phyloP scores from a whole-genome alignment of 139 green algal species.

The Pedinophyceae sp. region DNA sequence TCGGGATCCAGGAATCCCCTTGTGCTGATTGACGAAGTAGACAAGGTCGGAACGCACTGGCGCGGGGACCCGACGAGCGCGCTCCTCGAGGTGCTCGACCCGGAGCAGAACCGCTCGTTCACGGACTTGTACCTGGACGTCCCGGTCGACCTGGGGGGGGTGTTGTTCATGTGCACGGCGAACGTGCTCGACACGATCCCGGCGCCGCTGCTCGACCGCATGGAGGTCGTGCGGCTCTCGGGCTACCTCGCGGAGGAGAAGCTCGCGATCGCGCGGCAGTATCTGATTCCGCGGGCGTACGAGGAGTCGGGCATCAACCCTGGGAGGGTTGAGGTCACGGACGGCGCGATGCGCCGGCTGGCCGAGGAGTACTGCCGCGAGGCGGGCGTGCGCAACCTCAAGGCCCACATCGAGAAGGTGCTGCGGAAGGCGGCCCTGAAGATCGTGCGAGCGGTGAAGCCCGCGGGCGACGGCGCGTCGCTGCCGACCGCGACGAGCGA shows the following conservation, averaged over 20 bases:
- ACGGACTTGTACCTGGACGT: conserved; percentile 96
- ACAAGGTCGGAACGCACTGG: conserved; percentile 60
- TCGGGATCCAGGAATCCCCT: conserved; percentile 72
- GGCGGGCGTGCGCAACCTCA: conserved; percentile 91
- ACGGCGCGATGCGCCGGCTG: conserved; percentile 55
- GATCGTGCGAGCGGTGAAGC: conserved; percentile 25
- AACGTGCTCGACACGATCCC: conserved; percentile 94
- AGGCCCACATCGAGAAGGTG: conserved; percentile 93
- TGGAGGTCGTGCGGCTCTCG: conserved; percentile 76
- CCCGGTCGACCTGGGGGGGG: conserved; percentile 83
- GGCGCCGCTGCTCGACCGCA: conserved; percentile 81
- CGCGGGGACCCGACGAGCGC: conserved; percentile 79
- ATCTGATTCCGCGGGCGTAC: conserved; percentile 66
- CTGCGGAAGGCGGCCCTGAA: conserved; percentile 83
- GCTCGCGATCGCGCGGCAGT: conserved; percentile 69
- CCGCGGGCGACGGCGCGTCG: too few relatives aligned
- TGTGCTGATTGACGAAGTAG: conserved; percentile 95
- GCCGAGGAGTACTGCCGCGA: conserved; percentile 74
- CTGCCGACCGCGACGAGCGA: too few relatives aligned
- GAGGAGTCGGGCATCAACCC: conserved; percentile 51
- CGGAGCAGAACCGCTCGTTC: conserved; percentile 90
- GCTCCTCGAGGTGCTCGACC: conserved; percentile 93
- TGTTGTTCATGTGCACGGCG: conserved; percentile 92
- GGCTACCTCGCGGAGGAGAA: conserved; percentile 93
- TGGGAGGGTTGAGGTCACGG: conserved; percentile 39